Percentiles rank a stretch among this genome's conserved stretches.
phyloP scores from a whole-genome alignment of 805 yeast genomes.

The Ogataea polymorpha region DNA sequence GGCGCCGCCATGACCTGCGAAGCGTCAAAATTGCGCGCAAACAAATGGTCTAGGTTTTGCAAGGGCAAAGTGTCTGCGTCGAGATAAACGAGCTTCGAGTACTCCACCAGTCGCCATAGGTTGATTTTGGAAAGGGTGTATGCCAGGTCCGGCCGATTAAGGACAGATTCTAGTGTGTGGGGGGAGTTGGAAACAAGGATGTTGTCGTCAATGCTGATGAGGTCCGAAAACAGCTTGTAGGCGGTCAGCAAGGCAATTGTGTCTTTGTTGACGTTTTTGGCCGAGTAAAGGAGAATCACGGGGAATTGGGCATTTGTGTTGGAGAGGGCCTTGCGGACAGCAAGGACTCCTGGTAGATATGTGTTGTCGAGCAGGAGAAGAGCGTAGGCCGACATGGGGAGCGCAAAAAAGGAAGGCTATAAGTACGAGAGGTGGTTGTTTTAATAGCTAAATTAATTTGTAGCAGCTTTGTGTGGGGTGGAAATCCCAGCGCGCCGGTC shows the following conservation, averaged over 20 bases:
- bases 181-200: conserved; percentile 21
- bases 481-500: neutral
- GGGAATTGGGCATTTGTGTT: conserved; percentile 19
- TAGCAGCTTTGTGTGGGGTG: conserved; percentile 1
- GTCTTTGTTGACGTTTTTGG: conserved; percentile 13
- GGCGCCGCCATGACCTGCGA: conserved; percentile 54
- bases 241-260: conserved; percentile 10
- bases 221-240: conserved; percentile 17
- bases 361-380: conserved; percentile 34
- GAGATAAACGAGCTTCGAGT: conserved; percentile 51
- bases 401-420: conserved; percentile 3
- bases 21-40: conserved; percentile 23
- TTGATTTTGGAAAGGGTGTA: conserved; percentile 51
- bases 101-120: conserved; percentile 45
- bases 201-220: conserved; percentile 23
- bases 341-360: conserved; percentile 38
- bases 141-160: conserved; percentile 31
- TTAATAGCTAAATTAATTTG: neutral
- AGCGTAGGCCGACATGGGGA: conserved; percentile 25
- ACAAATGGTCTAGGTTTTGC: conserved; percentile 31
- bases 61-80: conserved; percentile 57
- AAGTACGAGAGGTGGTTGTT: neutral
- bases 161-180: conserved; percentile 18
- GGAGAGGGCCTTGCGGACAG: conserved; percentile 29
- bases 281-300: conserved; percentile 24